These are phyloP conservation scores for Rhizophagus clarus DNA, from an alignment of 192 early-diverging fungal species.

Conservation along the genomic window DNA sequence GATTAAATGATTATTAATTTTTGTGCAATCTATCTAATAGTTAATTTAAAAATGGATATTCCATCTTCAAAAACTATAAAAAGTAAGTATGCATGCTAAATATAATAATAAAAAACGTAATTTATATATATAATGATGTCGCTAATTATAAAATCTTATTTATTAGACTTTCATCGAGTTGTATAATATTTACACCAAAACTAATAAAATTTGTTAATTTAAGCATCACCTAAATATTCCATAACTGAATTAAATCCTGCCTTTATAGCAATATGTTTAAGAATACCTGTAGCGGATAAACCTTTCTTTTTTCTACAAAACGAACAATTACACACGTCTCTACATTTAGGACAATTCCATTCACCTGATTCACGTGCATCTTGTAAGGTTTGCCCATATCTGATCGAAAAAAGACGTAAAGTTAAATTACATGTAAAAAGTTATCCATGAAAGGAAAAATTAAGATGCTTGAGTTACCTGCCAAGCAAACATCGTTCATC, in stretches of 20 bases:
- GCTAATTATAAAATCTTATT: no score
- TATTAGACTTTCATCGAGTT: no score
- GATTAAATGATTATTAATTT: no score
- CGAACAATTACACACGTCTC: slow-evolving; percentile 37
- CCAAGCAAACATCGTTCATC: slow-evolving; percentile 37
- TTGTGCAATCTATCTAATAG: no score
- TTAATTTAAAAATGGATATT: no score
- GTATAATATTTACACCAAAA: no score
- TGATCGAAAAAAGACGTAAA: neutral
- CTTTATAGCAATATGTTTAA: slow-evolving; percentile 22
- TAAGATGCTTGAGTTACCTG: neutral
- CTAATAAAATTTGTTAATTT: neutral
- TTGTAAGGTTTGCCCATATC: slow-evolving; percentile 31
- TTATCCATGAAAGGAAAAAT: neutral
- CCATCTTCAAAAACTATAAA: no score
- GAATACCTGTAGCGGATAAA: slow-evolving; percentile 29
- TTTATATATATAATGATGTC: no score
- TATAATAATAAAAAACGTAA: no score
- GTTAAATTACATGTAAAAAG: neutral
- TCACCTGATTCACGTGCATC: slow-evolving; percentile 34
- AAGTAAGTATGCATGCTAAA: no score
- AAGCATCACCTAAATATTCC: slow-evolving; percentile 36
- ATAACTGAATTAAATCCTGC: slow-evolving; percentile 28
- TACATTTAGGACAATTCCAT: slow-evolving; percentile 39
- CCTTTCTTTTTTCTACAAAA: slow-evolving; percentile 38